Evolutionary conservation across 441 rosid genomes (phyloP).

Genomic region (Geranium incanum): DNA sequence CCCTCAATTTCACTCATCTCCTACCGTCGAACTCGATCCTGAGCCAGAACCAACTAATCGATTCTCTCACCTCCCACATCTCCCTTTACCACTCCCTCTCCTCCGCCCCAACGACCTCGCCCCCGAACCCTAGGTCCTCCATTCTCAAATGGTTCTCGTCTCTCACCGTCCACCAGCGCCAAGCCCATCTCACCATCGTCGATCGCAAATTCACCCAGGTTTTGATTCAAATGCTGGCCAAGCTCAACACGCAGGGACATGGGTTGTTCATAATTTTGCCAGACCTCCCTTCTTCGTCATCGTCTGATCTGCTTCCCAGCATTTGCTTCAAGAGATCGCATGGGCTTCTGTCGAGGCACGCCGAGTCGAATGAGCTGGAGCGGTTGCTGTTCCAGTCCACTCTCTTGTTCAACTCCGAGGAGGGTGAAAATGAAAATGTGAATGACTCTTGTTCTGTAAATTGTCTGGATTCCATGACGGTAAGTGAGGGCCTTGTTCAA

Average conservation of each 20-base stretch:
- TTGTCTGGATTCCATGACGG: constrained; percentile 57
- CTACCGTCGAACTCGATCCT: constrained; percentile 24
- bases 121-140: constrained; percentile 43
- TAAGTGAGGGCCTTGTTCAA: constrained; percentile 48
- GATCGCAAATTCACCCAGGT: constrained; percentile 55
- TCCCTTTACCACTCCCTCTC: constrained; percentile 67
- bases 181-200: constrained; percentile 56
- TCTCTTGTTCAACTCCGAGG: constrained; percentile 56
- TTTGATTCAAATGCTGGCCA: constrained; percentile 65
- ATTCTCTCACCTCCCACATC: constrained; percentile 82
- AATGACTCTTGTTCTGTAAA: constrained; percentile 45
- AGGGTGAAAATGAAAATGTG: constrained; percentile 48
- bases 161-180: constrained; percentile 71
- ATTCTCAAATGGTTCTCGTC: constrained; percentile 85
- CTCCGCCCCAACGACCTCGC: constrained; percentile 26
- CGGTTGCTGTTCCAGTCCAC: constrained; percentile 48
- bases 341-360: constrained; percentile 64
- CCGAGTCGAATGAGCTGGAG: constrained; percentile 48
- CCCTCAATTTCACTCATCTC: constrained; percentile 2
- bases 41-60: constrained; percentile 59
- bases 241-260: constrained; percentile 48
- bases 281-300: constrained; percentile 43
- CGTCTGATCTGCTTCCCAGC: constrained; percentile 51
- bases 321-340: constrained; percentile 73
- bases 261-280: constrained; percentile 81